These are phyloP conservation scores for Gastrolobium bilobum DNA, from an alignment of 306 rosid genomes.

Conservation along the genomic window DNA sequence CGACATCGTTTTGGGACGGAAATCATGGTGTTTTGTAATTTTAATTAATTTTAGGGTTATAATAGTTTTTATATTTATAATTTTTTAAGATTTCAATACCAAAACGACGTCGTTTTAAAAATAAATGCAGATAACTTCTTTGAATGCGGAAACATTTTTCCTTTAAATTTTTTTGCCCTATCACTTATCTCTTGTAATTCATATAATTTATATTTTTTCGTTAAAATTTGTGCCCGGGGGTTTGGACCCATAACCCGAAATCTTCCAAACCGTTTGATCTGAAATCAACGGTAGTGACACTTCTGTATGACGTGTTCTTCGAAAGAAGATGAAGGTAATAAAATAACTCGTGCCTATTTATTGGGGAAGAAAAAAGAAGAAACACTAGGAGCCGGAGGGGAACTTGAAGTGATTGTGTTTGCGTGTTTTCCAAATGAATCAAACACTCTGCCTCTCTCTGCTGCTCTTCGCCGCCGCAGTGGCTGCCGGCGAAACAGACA, in stretches of 20 bases:
- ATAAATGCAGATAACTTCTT: no score
- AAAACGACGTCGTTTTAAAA: no score
- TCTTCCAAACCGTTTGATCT: slow-evolving; percentile 31
- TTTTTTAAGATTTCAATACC: no score
- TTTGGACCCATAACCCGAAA: not conserved
- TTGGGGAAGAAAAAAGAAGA: not conserved
- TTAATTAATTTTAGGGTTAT: no score
- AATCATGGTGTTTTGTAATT: no score
- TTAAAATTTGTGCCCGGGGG: not conserved
- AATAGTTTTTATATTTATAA: no score
- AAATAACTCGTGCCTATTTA: not conserved
- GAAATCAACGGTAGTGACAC: not conserved
- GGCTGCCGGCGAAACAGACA: slow-evolving; percentile 26
- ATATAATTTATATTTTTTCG: no score
- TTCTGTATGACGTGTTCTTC: slow-evolving; percentile 27
- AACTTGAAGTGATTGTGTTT: not conserved
- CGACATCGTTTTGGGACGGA: no score
- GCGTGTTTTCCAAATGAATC: slow-evolving; percentile 43
- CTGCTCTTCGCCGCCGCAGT: slow-evolving; percentile 31
- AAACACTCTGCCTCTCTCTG: slow-evolving; percentile 34
- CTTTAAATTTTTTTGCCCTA: no score
- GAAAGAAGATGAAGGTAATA: not conserved
- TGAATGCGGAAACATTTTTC: no score
- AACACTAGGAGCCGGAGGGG: not conserved
- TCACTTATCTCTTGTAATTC: no score